Conservation (phyloP, 2,329 filamentous ascomycete species). For the Davidsoniella virescens region DNA sequence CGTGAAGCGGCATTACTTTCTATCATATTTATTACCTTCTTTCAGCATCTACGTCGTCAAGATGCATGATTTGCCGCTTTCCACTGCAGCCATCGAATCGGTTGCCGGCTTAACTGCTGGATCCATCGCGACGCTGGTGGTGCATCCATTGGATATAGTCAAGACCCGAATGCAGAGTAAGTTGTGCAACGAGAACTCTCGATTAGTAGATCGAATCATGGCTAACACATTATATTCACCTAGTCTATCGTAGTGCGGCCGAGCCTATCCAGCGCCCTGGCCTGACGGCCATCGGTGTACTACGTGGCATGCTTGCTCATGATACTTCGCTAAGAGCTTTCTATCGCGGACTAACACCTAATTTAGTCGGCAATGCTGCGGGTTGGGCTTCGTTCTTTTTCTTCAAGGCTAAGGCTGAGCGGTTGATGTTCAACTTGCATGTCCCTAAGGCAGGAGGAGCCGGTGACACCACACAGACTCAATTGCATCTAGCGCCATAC, state of each 20-base stretch:
- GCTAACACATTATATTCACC: not conserved
- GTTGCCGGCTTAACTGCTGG: conserved; percentile 83
- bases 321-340: conserved; percentile 50
- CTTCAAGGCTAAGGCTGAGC: conserved; percentile 43
- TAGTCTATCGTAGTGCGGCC: conserved; percentile 4
- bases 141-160: conserved; percentile 87
- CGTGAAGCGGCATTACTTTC: not conserved
- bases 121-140: conserved; percentile 65
- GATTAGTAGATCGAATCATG: not conserved
- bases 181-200: conserved; percentile 14
- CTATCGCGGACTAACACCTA: conserved; percentile 81
- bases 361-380: conserved; percentile 75
- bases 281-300: conserved; percentile 34
- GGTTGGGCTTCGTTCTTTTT: conserved; percentile 92
- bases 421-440: conserved; percentile 16
- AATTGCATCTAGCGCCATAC: conserved; percentile 33
- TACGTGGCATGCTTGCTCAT: conserved; percentile 31
- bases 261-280: conserved; percentile 13
- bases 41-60: not conserved
- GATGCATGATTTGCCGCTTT: conserved; percentile 1
- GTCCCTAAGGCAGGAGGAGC: not conserved
- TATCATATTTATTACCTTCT: not conserved
- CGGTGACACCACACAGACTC: conserved; percentile 13
- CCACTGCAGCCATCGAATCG: conserved; percentile 65
- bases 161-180: conserved; percentile 89